Evolutionary conservation across 2,329 filamentous ascomycete genomes (phyloP), one percentile per base, ranked within the genome.

Genomic region (Paraphaeosphaeria sporulosa): DNA sequence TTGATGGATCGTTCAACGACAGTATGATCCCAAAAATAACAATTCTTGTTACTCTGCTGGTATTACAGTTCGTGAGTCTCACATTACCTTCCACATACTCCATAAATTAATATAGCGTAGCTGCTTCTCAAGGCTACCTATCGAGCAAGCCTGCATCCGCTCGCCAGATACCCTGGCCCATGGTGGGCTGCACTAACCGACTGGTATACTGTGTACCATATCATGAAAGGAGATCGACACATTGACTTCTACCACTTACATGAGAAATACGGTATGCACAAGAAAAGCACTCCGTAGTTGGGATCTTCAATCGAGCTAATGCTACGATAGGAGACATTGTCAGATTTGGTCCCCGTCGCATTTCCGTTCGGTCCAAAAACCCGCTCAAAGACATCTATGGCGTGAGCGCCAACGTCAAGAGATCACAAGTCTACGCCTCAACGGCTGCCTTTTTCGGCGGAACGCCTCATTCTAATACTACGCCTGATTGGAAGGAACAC

Each of bases 221-320:
- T 25, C 23, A 9, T 59, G 15, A 48, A 59, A 47, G 55, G 59
- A 10, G 62, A 61, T 32, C 43, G 59, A 8, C 59, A 64, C 30
- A 81, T 84, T 23, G 81, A 89, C 70, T 91, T 94, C 74, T 79
- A 89, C 69, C 56, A 54, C 13, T 13, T 57, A 6, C 62, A 64
- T 36, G 10, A 54, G 19, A 84, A 84, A 73, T 92, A 94, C 70
- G 90, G 89, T 58, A 50, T 36, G 63, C 13, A 30, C 4, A 30
- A 30, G 27, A 30, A 4, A 30, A 8, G 8, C 27, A 30, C 27
- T 30, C 27, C 27, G 8, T 8, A 8, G 27, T 30, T 4, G 27
- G 8, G 4, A 30, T 30, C 4, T 4, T 4, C 27, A 30, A 4
- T 30, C 8, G 8, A 30, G 4, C 27, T 30, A 30, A 30, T 30